Evolutionary conservation across 768 basidiomycete species (phyloP).

Genomic region (Tricholoma sp.): DNA sequence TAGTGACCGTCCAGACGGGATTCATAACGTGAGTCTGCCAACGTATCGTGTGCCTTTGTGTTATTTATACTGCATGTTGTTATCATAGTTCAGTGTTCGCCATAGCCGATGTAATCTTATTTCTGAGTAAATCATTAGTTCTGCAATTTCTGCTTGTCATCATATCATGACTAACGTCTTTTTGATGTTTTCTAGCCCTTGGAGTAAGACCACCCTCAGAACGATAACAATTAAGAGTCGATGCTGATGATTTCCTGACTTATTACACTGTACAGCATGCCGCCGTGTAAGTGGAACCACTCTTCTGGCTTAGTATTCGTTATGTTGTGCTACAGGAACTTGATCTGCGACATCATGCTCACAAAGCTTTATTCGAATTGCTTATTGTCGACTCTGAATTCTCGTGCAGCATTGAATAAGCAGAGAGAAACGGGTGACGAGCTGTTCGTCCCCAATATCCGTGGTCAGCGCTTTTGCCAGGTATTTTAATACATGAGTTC

Average conservation of each 20-base stretch:
- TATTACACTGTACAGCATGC: constrained; percentile 32
- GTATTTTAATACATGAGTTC: no score
- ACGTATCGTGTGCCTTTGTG: neutral
- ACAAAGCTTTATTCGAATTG: constrained; percentile 46
- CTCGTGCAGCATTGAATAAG: constrained; percentile 29
- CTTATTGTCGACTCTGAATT: constrained; percentile 43
- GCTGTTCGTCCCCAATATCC: constrained; percentile 12
- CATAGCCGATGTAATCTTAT: constrained; percentile 39
- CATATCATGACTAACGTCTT: neutral
- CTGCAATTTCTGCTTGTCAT: neutral
- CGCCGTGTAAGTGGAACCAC: constrained; percentile 30
- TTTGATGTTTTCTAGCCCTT: constrained; percentile 30
- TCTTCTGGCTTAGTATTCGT: neutral
- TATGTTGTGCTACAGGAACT: constrained; percentile 27
- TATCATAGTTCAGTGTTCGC: constrained; percentile 34
- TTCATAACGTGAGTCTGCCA: constrained; percentile 27
- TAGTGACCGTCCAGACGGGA: constrained; percentile 40
- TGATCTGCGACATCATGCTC: constrained; percentile 44
- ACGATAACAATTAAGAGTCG: neutral
- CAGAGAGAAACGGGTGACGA: constrained; percentile 18
- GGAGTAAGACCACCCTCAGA: constrained; percentile 14
- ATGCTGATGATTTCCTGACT: no score
- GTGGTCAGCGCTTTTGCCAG: constrained; percentile 5
- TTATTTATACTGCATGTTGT: neutral
- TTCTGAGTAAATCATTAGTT: constrained; percentile 31